phyloP scores from a whole-genome alignment of 768 basidiomycete genomes.

The Mrakia frigida region DNA sequence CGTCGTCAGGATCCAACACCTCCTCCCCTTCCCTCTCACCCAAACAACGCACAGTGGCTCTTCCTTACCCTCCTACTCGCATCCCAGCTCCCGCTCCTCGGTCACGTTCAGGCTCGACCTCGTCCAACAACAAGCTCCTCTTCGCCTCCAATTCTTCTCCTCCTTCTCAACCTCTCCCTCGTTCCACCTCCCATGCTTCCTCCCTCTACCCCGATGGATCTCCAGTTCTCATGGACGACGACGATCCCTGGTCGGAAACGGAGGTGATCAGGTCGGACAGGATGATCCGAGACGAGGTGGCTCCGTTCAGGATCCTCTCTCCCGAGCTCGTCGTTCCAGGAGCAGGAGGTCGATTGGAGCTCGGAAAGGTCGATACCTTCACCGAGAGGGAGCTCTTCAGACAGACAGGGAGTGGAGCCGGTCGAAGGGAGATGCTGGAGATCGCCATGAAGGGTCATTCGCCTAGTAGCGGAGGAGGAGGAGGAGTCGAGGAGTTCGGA shows the following conservation, averaged over 20 bases:
- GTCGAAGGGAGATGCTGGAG: constrained; percentile 17
- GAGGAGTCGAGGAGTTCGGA: background rate
- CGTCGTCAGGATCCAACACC: background rate
- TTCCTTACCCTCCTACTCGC: background rate
- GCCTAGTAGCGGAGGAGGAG: background rate
- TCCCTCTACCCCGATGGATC: background rate
- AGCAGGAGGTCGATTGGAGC: constrained; percentile 22
- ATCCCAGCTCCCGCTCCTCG: background rate
- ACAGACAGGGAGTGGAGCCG: background rate
- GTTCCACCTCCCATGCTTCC: background rate
- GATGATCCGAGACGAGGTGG: constrained; percentile 26
- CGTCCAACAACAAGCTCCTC: constrained; percentile 2
- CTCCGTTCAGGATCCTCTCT: constrained; percentile 26
- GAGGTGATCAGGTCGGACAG: constrained; percentile 13
- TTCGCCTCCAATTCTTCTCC: background rate
- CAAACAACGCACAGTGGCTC: background rate
- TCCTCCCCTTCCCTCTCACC: background rate
- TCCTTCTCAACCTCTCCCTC: background rate
- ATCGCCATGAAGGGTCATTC: constrained; percentile 16
- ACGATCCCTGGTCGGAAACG: constrained; percentile 15
- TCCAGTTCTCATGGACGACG: background rate
- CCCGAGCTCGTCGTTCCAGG: constrained; percentile 14
- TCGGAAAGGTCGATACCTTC: constrained; percentile 22
- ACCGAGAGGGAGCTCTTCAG: constrained; percentile 24
- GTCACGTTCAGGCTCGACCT: background rate